Evolutionary conservation across 2,329 filamentous ascomycete species (phyloP).

Genomic region (Ceratocystis cacaofunesta): DNA sequence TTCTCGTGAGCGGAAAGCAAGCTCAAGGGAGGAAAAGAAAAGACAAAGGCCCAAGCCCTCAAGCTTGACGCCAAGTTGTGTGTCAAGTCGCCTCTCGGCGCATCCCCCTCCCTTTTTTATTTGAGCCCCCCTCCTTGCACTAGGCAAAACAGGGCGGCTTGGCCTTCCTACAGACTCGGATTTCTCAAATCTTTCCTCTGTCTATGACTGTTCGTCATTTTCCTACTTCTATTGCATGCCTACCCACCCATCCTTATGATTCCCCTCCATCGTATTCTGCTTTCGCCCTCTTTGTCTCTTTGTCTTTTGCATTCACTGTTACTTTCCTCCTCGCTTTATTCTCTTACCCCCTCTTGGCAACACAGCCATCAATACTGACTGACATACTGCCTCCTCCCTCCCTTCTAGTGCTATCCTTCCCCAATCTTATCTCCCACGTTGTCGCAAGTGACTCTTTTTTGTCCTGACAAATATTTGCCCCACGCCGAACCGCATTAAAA

Average conservation of each 20-base stretch:
- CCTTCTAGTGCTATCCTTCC: not conserved
- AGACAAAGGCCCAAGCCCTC: not conserved
- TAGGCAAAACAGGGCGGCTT: constrained; percentile 3
- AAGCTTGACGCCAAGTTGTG: not conserved
- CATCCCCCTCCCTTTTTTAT: not conserved
- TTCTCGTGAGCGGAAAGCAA: not conserved
- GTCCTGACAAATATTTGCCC: constrained; percentile 4
- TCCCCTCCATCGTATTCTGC: not conserved
- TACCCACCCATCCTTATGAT: not conserved
- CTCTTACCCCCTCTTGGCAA: not conserved
- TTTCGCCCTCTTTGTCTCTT: not conserved
- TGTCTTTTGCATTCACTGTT: not conserved
- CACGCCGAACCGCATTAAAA: not conserved
- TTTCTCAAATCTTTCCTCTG: not conserved
- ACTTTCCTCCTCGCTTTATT: not conserved
- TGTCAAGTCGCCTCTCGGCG: constrained; percentile 1
- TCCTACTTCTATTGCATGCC: not conserved
- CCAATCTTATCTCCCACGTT: not conserved
- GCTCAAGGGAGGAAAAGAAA: not conserved
- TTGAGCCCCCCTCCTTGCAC: not conserved
- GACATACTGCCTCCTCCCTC: not conserved
- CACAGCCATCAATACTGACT: not conserved
- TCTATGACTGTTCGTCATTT: not conserved
- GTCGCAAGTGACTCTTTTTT: constrained; percentile 1
- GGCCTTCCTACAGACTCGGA: not conserved